Evolutionary conservation across 345 rosid genomes (phyloP).

Genomic region (Rhizophora mangle): DNA sequence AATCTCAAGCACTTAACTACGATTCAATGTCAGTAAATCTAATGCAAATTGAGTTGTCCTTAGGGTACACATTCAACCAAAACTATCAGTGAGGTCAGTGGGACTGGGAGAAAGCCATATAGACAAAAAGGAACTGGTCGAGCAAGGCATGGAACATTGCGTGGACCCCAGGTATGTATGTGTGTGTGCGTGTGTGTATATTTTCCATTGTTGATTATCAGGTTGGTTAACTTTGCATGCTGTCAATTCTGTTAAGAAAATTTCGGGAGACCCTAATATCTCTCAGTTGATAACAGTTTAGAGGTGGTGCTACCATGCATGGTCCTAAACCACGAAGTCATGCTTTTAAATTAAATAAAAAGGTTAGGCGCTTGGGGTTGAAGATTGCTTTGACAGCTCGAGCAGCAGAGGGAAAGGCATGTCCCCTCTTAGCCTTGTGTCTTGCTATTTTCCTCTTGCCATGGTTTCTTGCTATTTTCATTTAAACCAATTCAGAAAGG

Average conservation of each 20-base stretch:
- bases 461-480: background rate
- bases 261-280: constrained; percentile 13
- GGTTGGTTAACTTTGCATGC: constrained; percentile 7
- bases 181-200: too few species aligned
- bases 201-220: constrained; percentile 5
- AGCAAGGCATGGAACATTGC: constrained; percentile 85
- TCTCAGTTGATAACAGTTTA: constrained; percentile 55
- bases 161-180: constrained; percentile 75
- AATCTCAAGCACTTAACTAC: background rate
- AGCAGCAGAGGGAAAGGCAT: constrained; percentile 93
- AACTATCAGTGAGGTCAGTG: constrained; percentile 90
- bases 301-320: constrained; percentile 87
- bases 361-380: constrained; percentile 84
- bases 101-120: constrained; percentile 94
- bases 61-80: constrained; percentile 97
- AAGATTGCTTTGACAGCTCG: constrained; percentile 90
- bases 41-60: constrained; percentile 10
- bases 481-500: background rate
- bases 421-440: constrained; percentile 22
- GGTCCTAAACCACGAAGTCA: constrained; percentile 96
- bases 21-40: background rate
- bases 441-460: background rate
- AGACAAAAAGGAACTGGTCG: constrained; percentile 83
- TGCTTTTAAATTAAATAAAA: constrained; percentile 82
- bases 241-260: constrained; percentile 3